Percentiles rank a stretch among this genome's conserved stretches.
phyloP scores from a whole-genome alignment of 805 yeast genomes.

The Starmerella vaccinii region DNA sequence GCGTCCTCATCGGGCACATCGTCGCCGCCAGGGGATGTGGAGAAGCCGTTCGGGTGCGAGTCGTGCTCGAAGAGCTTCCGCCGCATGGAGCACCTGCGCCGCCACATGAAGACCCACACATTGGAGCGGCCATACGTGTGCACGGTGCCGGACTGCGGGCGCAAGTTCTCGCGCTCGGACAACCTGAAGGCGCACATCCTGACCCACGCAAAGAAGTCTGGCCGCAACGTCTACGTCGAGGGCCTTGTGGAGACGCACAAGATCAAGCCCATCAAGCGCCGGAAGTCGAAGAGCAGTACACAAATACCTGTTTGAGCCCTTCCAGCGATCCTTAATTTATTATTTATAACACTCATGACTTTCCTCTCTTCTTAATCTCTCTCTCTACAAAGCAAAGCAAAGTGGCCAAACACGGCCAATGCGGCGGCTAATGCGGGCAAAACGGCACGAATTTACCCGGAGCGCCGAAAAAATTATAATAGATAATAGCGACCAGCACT shows the following conservation, averaged over 20 bases:
- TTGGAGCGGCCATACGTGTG: constrained; percentile 71
- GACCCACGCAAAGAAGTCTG: constrained; percentile 47
- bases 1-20: background rate
- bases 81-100: constrained; percentile 36
- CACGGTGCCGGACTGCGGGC: constrained; percentile 44
- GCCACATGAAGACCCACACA: constrained; percentile 66
- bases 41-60: constrained; percentile 32
- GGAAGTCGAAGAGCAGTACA: constrained; percentile 14
- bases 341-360: background rate
- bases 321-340: background rate
- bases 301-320: background rate
- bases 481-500: too few relatives aligned
- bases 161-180: constrained; percentile 61
- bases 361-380: background rate
- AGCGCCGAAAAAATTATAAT: too few relatives aligned
- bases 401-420: too few relatives aligned
- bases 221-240: constrained; percentile 35
- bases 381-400: too few relatives aligned
- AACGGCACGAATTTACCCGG: too few relatives aligned
- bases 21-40: constrained; percentile 7
- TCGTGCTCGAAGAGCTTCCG: constrained; percentile 33
- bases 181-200: constrained; percentile 69
- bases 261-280: constrained; percentile 18
- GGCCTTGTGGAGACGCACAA: constrained; percentile 27
- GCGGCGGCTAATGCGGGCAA: too few relatives aligned